These are phyloP conservation scores for Puya raimondii DNA, from an alignment of 176 grass and related monocot species.

Conservation along the genomic window DNA sequence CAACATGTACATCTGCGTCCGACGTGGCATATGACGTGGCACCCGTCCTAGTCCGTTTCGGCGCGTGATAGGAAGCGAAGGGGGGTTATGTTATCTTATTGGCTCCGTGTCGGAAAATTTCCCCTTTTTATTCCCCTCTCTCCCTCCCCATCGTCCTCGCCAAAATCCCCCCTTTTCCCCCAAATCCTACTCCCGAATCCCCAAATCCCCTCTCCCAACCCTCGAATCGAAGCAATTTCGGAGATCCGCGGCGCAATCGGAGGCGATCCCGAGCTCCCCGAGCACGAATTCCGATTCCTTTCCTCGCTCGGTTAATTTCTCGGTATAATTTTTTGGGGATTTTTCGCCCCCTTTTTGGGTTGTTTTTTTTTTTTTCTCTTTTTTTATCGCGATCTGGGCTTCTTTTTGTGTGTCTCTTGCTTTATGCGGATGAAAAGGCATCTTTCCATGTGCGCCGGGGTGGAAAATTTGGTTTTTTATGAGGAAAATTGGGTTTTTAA, in stretches of 20 bases:
- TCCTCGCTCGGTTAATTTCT: not conserved
- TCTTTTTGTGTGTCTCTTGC: not conserved
- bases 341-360: not conserved
- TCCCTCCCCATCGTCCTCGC: not conserved
- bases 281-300: not conserved
- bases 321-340: not conserved
- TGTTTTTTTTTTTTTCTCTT: too few species aligned
- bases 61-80: too few species aligned
- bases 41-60: too few species aligned
- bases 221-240: not conserved
- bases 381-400: not conserved
- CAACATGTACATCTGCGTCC: too few species aligned
- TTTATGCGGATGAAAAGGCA: not conserved
- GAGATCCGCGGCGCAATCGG: not conserved
- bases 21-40: too few species aligned
- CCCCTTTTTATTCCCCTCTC: not conserved
- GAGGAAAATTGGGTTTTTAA: not conserved
- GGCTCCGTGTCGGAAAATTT: not conserved
- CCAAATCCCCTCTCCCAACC: not conserved
- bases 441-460: constrained; percentile 1
- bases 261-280: not conserved
- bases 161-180: not conserved
- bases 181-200: not conserved
- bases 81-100: too few species aligned
- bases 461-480: not conserved